Conservation (phyloP, 2,329 filamentous ascomycete species). For the Capronia epimyces region DNA sequence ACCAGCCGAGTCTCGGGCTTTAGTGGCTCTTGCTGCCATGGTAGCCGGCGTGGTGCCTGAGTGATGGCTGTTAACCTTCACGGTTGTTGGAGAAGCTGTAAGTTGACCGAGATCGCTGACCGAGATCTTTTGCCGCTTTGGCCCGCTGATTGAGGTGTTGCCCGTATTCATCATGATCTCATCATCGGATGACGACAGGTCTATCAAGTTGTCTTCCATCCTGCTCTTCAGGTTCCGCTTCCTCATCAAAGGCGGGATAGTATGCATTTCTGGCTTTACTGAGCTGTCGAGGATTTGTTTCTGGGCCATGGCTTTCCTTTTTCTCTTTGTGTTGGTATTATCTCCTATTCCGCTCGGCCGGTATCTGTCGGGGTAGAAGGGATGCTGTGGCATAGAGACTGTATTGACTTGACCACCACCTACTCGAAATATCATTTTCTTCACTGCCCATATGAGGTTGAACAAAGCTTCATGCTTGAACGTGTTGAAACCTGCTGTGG, state of each 20-base stretch:
- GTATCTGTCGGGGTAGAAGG: slow-evolving; percentile 28
- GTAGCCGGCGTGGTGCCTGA: background rate
- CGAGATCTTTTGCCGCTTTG: slow-evolving; percentile 15
- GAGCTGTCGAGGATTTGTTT: background rate
- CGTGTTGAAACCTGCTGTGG: slow-evolving; percentile 23
- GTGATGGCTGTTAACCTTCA: background rate
- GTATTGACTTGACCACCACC: background rate
- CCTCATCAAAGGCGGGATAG: slow-evolving; percentile 12
- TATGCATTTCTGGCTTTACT: slow-evolving; percentile 12
- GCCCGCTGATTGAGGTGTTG: background rate
- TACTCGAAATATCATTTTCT: slow-evolving; percentile 13
- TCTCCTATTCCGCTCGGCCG: slow-evolving; percentile 20
- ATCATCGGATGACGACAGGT: slow-evolving; percentile 7
- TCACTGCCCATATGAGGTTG: slow-evolving; percentile 27
- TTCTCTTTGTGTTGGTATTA: slow-evolving; percentile 19
- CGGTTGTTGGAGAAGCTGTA: background rate
- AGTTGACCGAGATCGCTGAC: background rate
- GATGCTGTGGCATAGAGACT: slow-evolving; percentile 2
- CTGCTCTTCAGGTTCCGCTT: slow-evolving; percentile 4
- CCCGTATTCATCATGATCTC: background rate
- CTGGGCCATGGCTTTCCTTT: slow-evolving; percentile 9
- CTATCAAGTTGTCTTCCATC: slow-evolving; percentile 9
- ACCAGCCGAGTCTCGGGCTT: background rate
- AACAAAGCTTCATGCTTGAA: slow-evolving; percentile 23
- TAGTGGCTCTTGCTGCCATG: background rate